Percentiles rank a stretch among this genome's conserved stretches.
Conservation (phyloP, 768 basidiomycete species). For the Kwoniella dendrophila region DNA sequence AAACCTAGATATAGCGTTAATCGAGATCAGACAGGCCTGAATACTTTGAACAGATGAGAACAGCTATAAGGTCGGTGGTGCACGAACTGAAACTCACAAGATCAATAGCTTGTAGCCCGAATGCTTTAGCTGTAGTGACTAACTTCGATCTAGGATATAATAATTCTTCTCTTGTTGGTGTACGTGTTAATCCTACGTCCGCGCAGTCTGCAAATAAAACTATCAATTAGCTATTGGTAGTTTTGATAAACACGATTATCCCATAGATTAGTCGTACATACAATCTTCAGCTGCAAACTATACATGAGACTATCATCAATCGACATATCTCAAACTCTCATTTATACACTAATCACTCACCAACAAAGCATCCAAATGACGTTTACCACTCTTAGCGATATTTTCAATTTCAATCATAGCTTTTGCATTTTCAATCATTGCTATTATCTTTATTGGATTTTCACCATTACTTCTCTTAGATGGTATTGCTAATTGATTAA, state of each 20-base stretch:
- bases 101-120: slow-evolving; percentile 81
- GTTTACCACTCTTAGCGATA: slow-evolving; percentile 72
- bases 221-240: not conserved
- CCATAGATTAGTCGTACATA: slow-evolving; percentile 54
- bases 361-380: slow-evolving; percentile 67
- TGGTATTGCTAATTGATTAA: slow-evolving; percentile 56
- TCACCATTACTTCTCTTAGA: slow-evolving; percentile 37
- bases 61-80: slow-evolving; percentile 5
- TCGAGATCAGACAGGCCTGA: too few species aligned
- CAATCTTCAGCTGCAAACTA: slow-evolving; percentile 97
- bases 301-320: slow-evolving; percentile 3
- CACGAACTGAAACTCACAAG: slow-evolving; percentile 64
- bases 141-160: slow-evolving; percentile 81
- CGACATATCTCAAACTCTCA: not conserved
- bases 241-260: not conserved
- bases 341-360: slow-evolving; percentile 58
- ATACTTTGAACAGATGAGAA: too few species aligned
- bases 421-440: slow-evolving; percentile 82
- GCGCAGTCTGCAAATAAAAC: slow-evolving; percentile 70
- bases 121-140: slow-evolving; percentile 79
- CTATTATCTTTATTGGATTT: slow-evolving; percentile 64
- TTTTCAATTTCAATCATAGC: slow-evolving; percentile 68
- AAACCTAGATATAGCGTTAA: slow-evolving; percentile 68
- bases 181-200: slow-evolving; percentile 78
- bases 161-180: slow-evolving; percentile 72